Conservation (phyloP, 768 basidiomycete species). For the Cystobasidiopsis lactophilus region DNA sequence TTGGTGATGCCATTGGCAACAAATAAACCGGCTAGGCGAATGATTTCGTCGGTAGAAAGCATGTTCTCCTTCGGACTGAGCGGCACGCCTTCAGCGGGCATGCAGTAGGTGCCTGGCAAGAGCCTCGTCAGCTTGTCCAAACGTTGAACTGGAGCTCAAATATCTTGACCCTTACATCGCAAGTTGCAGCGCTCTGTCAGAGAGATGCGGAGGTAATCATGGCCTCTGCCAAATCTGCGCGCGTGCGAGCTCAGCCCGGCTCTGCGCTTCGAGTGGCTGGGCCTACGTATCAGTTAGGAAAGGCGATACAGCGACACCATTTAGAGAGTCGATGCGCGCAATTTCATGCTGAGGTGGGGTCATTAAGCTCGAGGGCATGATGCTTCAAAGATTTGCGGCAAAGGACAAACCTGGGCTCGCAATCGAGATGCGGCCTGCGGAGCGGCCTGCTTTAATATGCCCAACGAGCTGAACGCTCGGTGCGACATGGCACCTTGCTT, state of each 20-base stretch:
- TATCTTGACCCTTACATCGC: constrained; percentile 35
- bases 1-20: constrained; percentile 64
- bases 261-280: too few relatives aligned
- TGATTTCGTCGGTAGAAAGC: constrained; percentile 51
- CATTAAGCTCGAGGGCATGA: too few relatives aligned
- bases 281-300: constrained; percentile 13
- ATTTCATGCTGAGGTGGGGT: neutral
- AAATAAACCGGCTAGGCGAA: constrained; percentile 51
- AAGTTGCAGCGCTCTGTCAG: constrained; percentile 72
- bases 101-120: constrained; percentile 68
- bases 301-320: constrained; percentile 10
- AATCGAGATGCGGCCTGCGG: too few relatives aligned
- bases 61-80: constrained; percentile 47
- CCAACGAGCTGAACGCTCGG: too few relatives aligned
- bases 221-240: constrained; percentile 22
- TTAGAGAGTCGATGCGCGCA: constrained; percentile 4
- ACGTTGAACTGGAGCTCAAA: neutral
- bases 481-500: too few relatives aligned
- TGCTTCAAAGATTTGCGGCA: too few relatives aligned
- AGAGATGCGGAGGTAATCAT: constrained; percentile 62
- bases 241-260: too few relatives aligned
- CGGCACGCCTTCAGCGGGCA: constrained; percentile 60
- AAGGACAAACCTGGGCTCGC: too few relatives aligned
- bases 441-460: too few relatives aligned
- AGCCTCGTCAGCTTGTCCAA: too few relatives aligned